Conservation (phyloP, 2,329 filamentous ascomycete species). For the Scopulariopsis brevicaulis region DNA sequence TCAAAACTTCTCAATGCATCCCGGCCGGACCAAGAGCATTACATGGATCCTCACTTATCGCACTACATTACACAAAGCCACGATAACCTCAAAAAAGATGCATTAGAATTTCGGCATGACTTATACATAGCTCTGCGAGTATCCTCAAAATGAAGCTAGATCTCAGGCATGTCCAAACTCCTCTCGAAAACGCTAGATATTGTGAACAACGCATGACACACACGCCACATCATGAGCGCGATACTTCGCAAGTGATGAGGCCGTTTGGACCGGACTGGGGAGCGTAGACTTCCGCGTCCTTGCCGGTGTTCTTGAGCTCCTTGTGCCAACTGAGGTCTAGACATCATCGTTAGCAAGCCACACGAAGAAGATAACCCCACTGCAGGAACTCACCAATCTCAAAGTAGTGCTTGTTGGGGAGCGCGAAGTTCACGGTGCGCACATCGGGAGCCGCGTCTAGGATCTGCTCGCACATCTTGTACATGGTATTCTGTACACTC, state of each 20-base stretch:
- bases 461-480: constrained; percentile 92
- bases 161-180: background rate
- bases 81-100: background rate
- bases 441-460: constrained; percentile 63
- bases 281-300: constrained; percentile 89
- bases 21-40: background rate
- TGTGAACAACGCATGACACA: background rate
- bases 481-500: constrained; percentile 96
- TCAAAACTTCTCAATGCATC: background rate
- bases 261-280: constrained; percentile 91
- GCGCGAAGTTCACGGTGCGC: constrained; percentile 63
- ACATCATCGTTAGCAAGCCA: background rate
- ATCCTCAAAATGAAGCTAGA: background rate
- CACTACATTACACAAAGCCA: background rate
- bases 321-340: constrained; percentile 94
- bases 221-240: constrained; percentile 25
- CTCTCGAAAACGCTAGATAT: background rate
- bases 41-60: background rate
- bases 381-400: constrained; percentile 60
- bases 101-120: background rate
- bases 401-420: constrained; percentile 99
- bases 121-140: background rate
- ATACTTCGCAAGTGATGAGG: constrained; percentile 87
- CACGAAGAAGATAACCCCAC: background rate
- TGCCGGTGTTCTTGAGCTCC: constrained; percentile 85